Evolutionary conservation across 495 filamentous ascomycete genomes (phyloP), one percentile per base, ranked within the genome.

Genomic region (Lasiosphaeriaceae sp.): DNA sequence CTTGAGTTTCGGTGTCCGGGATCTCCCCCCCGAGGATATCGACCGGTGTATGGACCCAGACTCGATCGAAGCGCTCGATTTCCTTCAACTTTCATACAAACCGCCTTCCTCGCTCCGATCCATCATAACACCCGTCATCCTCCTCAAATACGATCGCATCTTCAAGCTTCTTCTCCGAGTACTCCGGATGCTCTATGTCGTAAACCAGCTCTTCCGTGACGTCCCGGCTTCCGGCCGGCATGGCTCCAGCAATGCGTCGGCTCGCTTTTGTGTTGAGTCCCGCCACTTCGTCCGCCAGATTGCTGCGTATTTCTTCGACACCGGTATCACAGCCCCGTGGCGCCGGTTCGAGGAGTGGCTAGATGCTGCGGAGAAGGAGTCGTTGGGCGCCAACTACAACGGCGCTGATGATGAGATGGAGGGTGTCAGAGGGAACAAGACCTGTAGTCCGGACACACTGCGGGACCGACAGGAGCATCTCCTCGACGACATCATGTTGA

Each of bases 1-100:
- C 19, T 76, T 98, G 1, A 90, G 84, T 69, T 98, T 98, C 66
- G 83, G 87, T 1, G 84, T 97, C 41, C 85, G 93, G n/a, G 87
- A 91, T 54, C 78, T 97, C 57, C 77, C 85, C 0, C 76, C 80
- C 2, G 82, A 84, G 17, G 92, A 96, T 60, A 83, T 95, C 20
- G 82, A 88, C 35, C 83, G 80, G 59, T 90, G 88, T 67, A 85
- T 90, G 74, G 83, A 97, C 64, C 86, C 90, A 0, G 80, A 88
- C 63, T 83, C 83, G 0, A 80, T 97, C 29, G 86, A 90, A 69
- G 94, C 94, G 0, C 76, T 97, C 17, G 94, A 98, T 68, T 97
- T 98, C 64, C 77, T 98, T 17, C 84, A 87, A 2, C 74, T 98
- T 3, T 86, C 90, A 50, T 98, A 96, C 74, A 87, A 84, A 39